These are phyloP conservation scores for Endotrypanum monterogeii DNA, from an alignment of 208 protist species.

Conservation along the genomic window DNA sequence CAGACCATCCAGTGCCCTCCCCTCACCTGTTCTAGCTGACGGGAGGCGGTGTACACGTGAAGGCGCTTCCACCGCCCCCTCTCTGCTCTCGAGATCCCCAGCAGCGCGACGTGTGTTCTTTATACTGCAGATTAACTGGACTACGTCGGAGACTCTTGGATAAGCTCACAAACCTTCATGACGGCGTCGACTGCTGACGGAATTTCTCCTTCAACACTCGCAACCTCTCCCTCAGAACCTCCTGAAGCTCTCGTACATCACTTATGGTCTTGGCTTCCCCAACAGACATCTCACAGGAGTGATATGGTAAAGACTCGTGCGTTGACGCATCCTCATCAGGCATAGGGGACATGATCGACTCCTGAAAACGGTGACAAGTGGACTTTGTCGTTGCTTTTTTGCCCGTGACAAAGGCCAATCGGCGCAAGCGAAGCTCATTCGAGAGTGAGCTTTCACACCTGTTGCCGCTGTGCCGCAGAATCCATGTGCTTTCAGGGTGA, in stretches of 20 bases:
- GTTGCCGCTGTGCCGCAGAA: neutral
- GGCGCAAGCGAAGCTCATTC: neutral
- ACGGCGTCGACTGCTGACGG: neutral
- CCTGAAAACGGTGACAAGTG: constrained; percentile 6
- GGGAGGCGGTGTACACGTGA: too few relatives aligned
- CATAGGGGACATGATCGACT: constrained; percentile 11
- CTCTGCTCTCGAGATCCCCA: too few relatives aligned
- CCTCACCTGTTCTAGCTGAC: too few relatives aligned
- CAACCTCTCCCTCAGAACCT: constrained; percentile 20
- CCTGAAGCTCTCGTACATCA: constrained; percentile 21
- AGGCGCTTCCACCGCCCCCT: too few relatives aligned
- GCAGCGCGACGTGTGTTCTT: too few relatives aligned
- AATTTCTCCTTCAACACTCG: constrained; percentile 24
- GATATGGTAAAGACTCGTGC: neutral
- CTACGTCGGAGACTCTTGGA: too few relatives aligned
- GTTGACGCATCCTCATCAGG: constrained; percentile 1
- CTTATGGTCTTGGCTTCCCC: constrained; percentile 4
- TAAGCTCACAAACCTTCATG: neutral
- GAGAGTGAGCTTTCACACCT: neutral
- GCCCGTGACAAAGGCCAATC: neutral
- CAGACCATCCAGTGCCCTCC: too few relatives aligned
- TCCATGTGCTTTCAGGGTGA: neutral
- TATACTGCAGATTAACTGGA: too few relatives aligned
- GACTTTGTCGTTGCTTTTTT: neutral
- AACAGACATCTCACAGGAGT: neutral